Percentiles rank a stretch among this genome's conserved stretches.
Conservation (phyloP, 257 asterid genomes). For the Forsythia suspensa region DNA sequence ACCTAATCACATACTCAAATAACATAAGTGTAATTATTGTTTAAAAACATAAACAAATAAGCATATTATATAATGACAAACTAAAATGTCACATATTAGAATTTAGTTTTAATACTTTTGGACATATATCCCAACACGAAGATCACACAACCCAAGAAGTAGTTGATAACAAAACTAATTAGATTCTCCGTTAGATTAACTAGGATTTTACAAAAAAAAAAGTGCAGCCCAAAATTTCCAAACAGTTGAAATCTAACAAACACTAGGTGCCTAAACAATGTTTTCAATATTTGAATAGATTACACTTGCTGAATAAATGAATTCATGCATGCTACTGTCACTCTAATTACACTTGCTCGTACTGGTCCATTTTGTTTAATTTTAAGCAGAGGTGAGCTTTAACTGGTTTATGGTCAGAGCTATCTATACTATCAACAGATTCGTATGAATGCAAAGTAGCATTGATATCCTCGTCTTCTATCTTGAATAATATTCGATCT, state of each 20-base stretch:
- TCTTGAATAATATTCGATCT: conserved; percentile 65
- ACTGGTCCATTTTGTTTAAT: conserved; percentile 19
- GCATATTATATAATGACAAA: too few species aligned
- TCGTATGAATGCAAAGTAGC: conserved; percentile 61
- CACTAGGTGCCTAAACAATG: background rate
- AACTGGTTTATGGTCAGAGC: conserved; percentile 77
- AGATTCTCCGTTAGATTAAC: too few species aligned
- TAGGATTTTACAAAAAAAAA: too few species aligned
- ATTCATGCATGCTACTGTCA: background rate
- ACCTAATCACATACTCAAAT: too few species aligned
- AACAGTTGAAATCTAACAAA: background rate
- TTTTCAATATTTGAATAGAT: background rate
- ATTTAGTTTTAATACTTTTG: too few species aligned
- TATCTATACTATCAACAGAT: conserved; percentile 44
- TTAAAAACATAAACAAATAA: too few species aligned
- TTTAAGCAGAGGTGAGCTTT: conserved; percentile 69
- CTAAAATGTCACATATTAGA: too few species aligned
- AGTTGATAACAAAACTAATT: too few species aligned
- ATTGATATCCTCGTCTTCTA: conserved; percentile 42
- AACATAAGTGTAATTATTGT: too few species aligned
- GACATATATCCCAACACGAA: too few species aligned
- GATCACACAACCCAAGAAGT: too few species aligned
- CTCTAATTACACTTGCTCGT: background rate
- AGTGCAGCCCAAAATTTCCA: too few species aligned
- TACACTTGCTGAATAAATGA: background rate